These are phyloP conservation scores for Colletotrichum ledebouriae DNA, from an alignment of 2,329 filamentous ascomycete species.

Conservation along the genomic window DNA sequence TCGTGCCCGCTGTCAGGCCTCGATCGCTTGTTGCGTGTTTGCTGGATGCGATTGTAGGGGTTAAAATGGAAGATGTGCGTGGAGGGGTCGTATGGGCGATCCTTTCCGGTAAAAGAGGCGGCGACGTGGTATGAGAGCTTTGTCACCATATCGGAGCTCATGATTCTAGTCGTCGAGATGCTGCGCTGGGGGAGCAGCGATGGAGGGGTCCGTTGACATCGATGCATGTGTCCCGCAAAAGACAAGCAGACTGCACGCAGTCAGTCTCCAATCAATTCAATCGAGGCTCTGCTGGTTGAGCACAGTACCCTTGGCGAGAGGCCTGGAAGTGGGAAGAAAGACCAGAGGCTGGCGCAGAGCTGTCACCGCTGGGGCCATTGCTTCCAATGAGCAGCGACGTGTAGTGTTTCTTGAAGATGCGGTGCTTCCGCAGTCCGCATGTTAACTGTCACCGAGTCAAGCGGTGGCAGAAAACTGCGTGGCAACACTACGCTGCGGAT, in stretches of 20 bases:
- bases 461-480: conserved; percentile 24
- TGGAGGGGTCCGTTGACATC: conserved; percentile 23
- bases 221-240: background rate
- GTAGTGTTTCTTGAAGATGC: conserved; percentile 39
- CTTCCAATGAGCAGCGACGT: conserved; percentile 41
- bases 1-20: conserved; percentile 90
- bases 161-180: conserved; percentile 31
- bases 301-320: conserved; percentile 17
- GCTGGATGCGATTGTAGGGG: conserved; percentile 70
- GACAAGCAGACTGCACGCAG: conserved; percentile 10
- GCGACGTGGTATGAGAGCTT: conserved; percentile 77
- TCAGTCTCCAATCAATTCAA: background rate
- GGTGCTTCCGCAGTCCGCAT: conserved; percentile 42
- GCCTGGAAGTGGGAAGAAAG: conserved; percentile 11
- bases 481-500: conserved; percentile 1
- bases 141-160: conserved; percentile 23
- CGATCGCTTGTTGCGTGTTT: conserved; percentile 66
- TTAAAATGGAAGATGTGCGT: conserved; percentile 81
- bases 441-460: conserved; percentile 24
- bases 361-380: conserved; percentile 41
- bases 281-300: background rate
- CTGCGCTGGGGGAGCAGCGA: conserved; percentile 7
- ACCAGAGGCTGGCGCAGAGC: conserved; percentile 40
- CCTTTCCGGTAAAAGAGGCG: conserved; percentile 82
- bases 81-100: conserved; percentile 75